Evolutionary conservation across 225 moss, liverwort and hornwort genomes (phyloP), one percentile per base, ranked within the genome.

Genomic region (Marchantia paleacea): DNA sequence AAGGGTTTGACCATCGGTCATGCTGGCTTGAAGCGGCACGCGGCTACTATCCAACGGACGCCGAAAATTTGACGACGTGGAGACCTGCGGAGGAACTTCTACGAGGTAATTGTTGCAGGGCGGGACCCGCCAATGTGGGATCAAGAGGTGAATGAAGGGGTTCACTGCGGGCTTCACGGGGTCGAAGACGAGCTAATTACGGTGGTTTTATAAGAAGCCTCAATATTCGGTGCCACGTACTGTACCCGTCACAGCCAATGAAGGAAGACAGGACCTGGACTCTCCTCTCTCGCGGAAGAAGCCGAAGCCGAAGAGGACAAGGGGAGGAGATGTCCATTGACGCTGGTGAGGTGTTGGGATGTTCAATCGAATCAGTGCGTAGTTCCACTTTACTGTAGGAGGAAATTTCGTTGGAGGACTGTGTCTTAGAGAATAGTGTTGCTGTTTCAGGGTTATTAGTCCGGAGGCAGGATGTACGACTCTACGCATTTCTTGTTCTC

Each of bases 11-110:
- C 69, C 39, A 47, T 72, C 72, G n/a, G 72, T 52, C 72, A 74
- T 29, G 25, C 3, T 74, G 54, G 54, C 29, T 55, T 55, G 74
- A 74, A 74, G 26, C 74, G 74, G 54, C 16, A 14, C 74, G 12
- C 25, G 68, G 74, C 54, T 26, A n/a, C 4, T 20, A 55, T 74
- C 74, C 74, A 53, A 53, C 54, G 74, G 74, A 55, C 55, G 74
- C 73, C 26, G 73, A 10, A 74, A 29, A 3, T 13, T 16, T 9
- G 52, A 24, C 25, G 4, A 74, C 26, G 54, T 50, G 54, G 28
- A 15, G 54, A 11, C 54, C 6, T 16, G n/a, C 14, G 6, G 8
- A 50, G 51, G 30, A 7, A 51, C 48, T 28, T 12, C 52, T 18
- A 2, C 0, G 7, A 11, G 26, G 10, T n/a, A 73, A 53, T 14